Evolutionary conservation across 1,139 yeast species (phyloP).

Genomic region (Candida albicans): DNA sequence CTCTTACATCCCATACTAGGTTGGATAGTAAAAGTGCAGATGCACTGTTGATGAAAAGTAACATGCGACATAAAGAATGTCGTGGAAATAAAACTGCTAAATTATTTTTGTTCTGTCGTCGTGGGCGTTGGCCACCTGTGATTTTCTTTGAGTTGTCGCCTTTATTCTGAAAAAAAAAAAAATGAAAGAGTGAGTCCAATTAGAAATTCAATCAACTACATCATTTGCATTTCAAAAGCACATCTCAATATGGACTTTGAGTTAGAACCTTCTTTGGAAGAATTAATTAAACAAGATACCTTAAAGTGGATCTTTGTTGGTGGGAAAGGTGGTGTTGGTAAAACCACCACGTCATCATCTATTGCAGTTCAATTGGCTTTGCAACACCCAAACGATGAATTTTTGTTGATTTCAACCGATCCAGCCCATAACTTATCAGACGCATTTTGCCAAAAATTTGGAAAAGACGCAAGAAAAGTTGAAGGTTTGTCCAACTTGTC

Average conservation of each 20-base stretch:
- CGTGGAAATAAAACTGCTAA: neutral
- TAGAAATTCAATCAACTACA: neutral
- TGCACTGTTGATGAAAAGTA: no score
- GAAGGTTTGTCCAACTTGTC: slow-evolving; percentile 85
- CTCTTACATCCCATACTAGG: no score
- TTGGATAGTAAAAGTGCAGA: no score
- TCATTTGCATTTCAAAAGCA: neutral
- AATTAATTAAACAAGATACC: slow-evolving; percentile 62
- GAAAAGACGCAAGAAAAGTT: slow-evolving; percentile 92
- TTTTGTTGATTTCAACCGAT: slow-evolving; percentile 89
- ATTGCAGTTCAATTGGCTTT: slow-evolving; percentile 88
- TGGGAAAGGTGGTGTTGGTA: slow-evolving; percentile 99
- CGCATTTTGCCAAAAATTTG: slow-evolving; percentile 97
- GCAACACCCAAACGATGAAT: slow-evolving; percentile 77
- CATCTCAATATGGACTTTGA: slow-evolving; percentile 40
- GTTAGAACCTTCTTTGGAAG: slow-evolving; percentile 67
- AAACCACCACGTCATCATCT: slow-evolving; percentile 95
- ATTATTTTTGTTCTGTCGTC: no score
- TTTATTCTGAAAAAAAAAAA: neutral
- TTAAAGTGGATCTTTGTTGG: slow-evolving; percentile 97
- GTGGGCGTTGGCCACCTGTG: no score
- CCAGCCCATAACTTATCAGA: slow-evolving; percentile 97
- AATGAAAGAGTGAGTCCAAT: neutral
- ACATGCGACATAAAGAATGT: neutral
- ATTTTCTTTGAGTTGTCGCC: no score